Evolutionary conservation across 2,329 filamentous ascomycete genomes (phyloP).

Genomic region (Calonectria naviculata): DNA sequence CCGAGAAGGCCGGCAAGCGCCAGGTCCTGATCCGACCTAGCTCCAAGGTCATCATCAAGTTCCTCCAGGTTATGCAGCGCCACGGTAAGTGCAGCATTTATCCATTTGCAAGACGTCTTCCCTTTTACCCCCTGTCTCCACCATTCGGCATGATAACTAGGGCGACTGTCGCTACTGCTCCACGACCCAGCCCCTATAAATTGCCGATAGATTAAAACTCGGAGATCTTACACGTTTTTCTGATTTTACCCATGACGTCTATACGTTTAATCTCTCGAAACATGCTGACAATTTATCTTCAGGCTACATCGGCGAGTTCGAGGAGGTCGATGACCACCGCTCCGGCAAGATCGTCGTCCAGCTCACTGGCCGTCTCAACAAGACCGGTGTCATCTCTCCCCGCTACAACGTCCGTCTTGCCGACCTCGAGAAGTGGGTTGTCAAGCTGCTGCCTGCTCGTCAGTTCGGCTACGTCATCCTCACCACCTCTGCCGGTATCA

Average conservation of each 20-base stretch:
- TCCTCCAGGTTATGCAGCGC: slow-evolving; percentile 98
- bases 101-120: not conserved
- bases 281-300: slow-evolving; percentile 71
- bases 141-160: slow-evolving; percentile 99
- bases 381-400: slow-evolving; percentile 99
- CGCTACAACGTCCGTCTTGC: slow-evolving; percentile 99
- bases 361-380: slow-evolving; percentile 99
- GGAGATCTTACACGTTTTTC: slow-evolving; percentile 98
- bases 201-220: slow-evolving; percentile 92
- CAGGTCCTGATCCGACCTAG: slow-evolving; percentile 98
- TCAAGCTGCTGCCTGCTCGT: slow-evolving; percentile 98
- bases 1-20: slow-evolving; percentile 99
- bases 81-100: slow-evolving; percentile 80
- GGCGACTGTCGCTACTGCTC: slow-evolving; percentile 81
- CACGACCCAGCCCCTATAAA: slow-evolving; percentile 99
- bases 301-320: slow-evolving; percentile 99
- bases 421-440: slow-evolving; percentile 99
- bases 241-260: slow-evolving; percentile 76
- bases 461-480: slow-evolving; percentile 99
- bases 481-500: slow-evolving; percentile 98
- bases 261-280: slow-evolving; percentile 95
- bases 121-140: slow-evolving; percentile 18
- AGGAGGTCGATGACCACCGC: slow-evolving; percentile 99
- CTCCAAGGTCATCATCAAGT: slow-evolving; percentile 99
- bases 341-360: slow-evolving; percentile 99